These are phyloP conservation scores for Cornus florida DNA, from an alignment of 148 eudicot genomes.

Conservation along the genomic window DNA sequence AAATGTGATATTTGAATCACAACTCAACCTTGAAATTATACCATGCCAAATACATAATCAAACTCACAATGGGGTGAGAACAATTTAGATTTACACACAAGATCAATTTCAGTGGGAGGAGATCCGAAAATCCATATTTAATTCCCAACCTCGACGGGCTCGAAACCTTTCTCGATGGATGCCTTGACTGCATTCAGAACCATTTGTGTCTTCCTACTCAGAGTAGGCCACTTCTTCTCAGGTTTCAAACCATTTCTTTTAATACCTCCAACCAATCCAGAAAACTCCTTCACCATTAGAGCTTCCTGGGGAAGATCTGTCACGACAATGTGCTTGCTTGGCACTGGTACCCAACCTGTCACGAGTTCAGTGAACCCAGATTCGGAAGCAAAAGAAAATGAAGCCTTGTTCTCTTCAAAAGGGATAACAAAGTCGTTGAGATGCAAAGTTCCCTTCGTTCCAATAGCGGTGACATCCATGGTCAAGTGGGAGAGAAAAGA, in stretches of 20 bases:
- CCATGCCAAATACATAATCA: neutral
- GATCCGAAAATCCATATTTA: neutral
- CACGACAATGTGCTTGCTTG: conserved; percentile 37
- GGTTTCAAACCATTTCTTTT: conserved; percentile 32
- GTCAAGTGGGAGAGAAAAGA: conserved; percentile 48
- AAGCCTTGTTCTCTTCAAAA: conserved; percentile 24
- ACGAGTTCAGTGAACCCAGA: conserved; percentile 30
- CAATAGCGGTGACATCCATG: conserved; percentile 39
- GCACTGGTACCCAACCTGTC: conserved; percentile 38
- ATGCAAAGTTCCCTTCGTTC: conserved; percentile 49
- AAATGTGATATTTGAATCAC: too few species aligned
- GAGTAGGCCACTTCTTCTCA: conserved; percentile 44
- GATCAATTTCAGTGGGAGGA: neutral
- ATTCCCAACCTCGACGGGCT: conserved; percentile 29
- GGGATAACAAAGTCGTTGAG: conserved; percentile 45
- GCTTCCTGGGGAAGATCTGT: conserved; percentile 50
- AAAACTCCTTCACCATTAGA: conserved; percentile 49
- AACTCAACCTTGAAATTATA: neutral
- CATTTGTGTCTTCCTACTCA: conserved; percentile 49
- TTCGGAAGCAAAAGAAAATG: conserved; percentile 31
- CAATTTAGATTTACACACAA: neutral
- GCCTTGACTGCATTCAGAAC: conserved; percentile 44
- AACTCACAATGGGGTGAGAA: neutral
- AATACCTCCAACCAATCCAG: conserved; percentile 32
- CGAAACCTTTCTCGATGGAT: conserved; percentile 40